Percentiles rank a stretch among this genome's conserved stretches.
Evolutionary conservation across 2,329 filamentous ascomycete species (phyloP).

Genomic region (Penicillium italicum): DNA sequence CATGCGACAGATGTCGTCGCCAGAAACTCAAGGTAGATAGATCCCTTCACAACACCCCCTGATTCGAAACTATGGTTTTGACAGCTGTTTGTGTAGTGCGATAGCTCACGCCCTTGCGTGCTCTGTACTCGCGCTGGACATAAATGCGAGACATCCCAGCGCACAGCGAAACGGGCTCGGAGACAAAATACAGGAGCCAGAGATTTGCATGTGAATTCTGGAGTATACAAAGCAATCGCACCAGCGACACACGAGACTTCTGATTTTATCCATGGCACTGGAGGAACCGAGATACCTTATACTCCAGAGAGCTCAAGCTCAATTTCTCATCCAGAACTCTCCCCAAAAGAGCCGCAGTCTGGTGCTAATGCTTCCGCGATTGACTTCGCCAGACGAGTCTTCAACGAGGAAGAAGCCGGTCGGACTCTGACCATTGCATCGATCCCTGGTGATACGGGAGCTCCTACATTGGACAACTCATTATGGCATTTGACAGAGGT

Average conservation of each 20-base stretch:
- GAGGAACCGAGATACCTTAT: background rate
- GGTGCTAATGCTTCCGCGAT: conserved; percentile 20
- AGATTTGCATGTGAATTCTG: background rate
- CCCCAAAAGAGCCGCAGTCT: conserved; percentile 14
- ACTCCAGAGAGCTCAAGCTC: background rate
- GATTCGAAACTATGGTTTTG: conserved; percentile 33
- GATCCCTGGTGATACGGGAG: conserved; percentile 15
- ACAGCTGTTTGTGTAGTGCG: conserved; percentile 18
- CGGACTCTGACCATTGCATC: conserved; percentile 14
- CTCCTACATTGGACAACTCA: conserved; percentile 5
- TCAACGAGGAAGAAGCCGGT: conserved; percentile 18
- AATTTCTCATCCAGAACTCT: background rate
- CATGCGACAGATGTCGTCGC: conserved; percentile 20
- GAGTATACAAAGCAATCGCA: conserved; percentile 2
- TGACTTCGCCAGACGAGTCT: conserved; percentile 21
- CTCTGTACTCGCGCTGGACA: conserved; percentile 16
- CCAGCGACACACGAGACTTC: background rate
- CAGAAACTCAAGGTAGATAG: conserved; percentile 35
- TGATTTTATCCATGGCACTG: background rate
- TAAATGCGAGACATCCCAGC: conserved; percentile 17
- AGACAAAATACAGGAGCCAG: background rate
- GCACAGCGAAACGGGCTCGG: background rate
- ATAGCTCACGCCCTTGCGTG: conserved; percentile 52
- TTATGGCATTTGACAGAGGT: conserved; percentile 16
- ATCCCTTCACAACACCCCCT: background rate